Conservation (phyloP, 2,329 filamentous ascomycete genomes). For the Clonostachys sp. region DNA sequence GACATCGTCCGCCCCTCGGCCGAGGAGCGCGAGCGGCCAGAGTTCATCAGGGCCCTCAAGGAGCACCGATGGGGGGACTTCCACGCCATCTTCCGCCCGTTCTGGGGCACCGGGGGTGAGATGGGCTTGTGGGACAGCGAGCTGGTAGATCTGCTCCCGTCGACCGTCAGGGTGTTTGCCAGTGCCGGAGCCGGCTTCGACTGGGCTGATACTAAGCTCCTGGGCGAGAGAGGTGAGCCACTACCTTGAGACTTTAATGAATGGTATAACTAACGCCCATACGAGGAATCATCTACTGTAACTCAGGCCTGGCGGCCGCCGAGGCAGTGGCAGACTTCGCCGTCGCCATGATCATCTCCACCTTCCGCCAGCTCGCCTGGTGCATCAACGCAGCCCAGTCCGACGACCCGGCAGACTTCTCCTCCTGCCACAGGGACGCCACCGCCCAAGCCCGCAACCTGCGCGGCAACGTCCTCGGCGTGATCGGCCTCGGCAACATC, state of each 20-base stretch:
- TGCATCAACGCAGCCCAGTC: slow-evolving; percentile 50
- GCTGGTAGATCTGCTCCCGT: slow-evolving; percentile 50
- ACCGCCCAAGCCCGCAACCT: slow-evolving; percentile 61
- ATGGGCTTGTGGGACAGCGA: slow-evolving; percentile 63
- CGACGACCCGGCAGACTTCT: slow-evolving; percentile 33
- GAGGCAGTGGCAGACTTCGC: slow-evolving; percentile 72
- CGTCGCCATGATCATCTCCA: slow-evolving; percentile 63
- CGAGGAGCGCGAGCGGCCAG: slow-evolving; percentile 43
- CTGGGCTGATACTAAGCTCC: slow-evolving; percentile 57
- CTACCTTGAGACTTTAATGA: not conserved
- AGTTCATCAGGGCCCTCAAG: slow-evolving; percentile 42
- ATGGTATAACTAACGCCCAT: not conserved
- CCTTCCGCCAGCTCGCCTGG: slow-evolving; percentile 66
- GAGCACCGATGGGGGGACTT: slow-evolving; percentile 53
- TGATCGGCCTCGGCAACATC: slow-evolving; percentile 67
- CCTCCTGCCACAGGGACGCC: slow-evolving; percentile 54
- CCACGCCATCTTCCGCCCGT: slow-evolving; percentile 51
- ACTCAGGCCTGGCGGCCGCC: slow-evolving; percentile 64
- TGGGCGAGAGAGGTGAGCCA: slow-evolving; percentile 53
- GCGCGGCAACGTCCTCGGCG: slow-evolving; percentile 53
- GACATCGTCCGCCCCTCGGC: slow-evolving; percentile 45
- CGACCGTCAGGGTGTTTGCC: slow-evolving; percentile 55
- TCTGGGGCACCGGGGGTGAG: slow-evolving; percentile 60
- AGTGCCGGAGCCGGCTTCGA: slow-evolving; percentile 63
- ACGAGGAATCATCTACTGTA: slow-evolving; percentile 65